Evolutionary conservation across 2,329 filamentous ascomycete species (phyloP), one percentile per base, ranked within the genome.

Genomic region (Aureobasidium sp.): DNA sequence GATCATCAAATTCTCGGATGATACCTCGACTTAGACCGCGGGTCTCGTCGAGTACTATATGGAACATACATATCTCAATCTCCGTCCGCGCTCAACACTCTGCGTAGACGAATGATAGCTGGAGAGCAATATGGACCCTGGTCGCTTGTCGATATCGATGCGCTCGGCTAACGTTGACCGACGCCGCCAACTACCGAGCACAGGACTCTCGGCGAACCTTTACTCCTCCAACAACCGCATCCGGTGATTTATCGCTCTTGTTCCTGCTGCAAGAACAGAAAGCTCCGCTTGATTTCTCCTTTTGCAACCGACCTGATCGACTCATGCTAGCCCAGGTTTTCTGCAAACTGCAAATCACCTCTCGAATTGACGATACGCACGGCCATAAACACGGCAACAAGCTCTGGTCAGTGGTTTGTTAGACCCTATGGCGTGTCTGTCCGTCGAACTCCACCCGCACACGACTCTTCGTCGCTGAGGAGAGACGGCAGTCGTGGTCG

Each of bases 121-220:
- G 8, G 7, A 52, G 33, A 31, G 50, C 37, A 54, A 57, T 57
- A 57, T 57, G 39, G 29, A 57, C 53, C 53, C 53, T 57, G 29
- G 53, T 33, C 39, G 33, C 27, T 15, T 35, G 24, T 44, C 29
- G 52, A n/a, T 24, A 24, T 44, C 39, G 35, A 40, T 27, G 39
- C 39, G 22, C 40, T 57, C 53, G 53, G 53, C 40, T 57, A 57
- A 47, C 39, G 37, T n/a, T 37, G 53, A 57, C 53, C 53, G 53
- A 45, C 19, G 40, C 39, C 53, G 29, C 19, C n/a, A 37, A 35
- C 53, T 57, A 35, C 53, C 53, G 53, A 57, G 53, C 53, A 57
- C 53, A 39, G 53, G 17, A 29, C 53, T 45, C 39, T 45, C 35
- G 33, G 33, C 15, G 53, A 57, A 57, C 53, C 42, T 45, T 47